A percentile compares a stretch with the other conserved stretches of the same genome.
Conservation (phyloP, 192 early-diverging fungal genomes). For the Dissophora globulifera region DNA sequence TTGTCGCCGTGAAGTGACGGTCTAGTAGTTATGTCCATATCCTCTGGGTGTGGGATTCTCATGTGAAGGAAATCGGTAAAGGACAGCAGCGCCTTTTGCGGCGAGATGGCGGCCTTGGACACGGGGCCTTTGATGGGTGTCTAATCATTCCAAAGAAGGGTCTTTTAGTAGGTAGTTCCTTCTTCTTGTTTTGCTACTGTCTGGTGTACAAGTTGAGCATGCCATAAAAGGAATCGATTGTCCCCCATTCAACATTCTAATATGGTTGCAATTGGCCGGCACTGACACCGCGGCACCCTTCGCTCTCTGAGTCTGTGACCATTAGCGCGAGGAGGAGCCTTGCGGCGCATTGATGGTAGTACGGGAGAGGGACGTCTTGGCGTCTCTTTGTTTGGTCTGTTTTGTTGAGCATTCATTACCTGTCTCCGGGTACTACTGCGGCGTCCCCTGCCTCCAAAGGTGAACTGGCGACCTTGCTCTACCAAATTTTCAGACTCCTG, state of each 20-base stretch:
- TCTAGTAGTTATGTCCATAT: constrained; percentile 52
- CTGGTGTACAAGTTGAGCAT: too few species aligned
- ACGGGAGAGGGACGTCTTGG: too few species aligned
- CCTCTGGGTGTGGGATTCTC: constrained; percentile 59
- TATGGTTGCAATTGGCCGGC: too few species aligned
- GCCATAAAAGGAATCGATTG: too few species aligned
- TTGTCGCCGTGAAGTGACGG: constrained; percentile 51
- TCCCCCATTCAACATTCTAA: too few species aligned
- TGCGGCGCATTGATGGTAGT: too few species aligned
- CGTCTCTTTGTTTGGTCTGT: neutral
- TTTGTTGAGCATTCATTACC: constrained; percentile 1
- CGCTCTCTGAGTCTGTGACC: too few species aligned
- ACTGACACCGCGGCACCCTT: too few species aligned
- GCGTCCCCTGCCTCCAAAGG: constrained; percentile 29
- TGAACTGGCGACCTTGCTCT: constrained; percentile 34
- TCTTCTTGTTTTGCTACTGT: too few species aligned
- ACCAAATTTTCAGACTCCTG: constrained; percentile 21
- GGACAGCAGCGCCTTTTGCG: constrained; percentile 72
- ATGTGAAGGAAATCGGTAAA: constrained; percentile 69
- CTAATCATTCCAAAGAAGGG: neutral
- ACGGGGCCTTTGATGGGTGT: neutral
- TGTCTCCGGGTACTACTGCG: constrained; percentile 6
- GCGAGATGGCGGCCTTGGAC: constrained; percentile 47
- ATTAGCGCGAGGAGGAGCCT: too few species aligned
- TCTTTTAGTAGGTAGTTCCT: too few species aligned